Conservation (phyloP, 805 yeast genomes). For the Wickerhamiella australiensis region DNA sequence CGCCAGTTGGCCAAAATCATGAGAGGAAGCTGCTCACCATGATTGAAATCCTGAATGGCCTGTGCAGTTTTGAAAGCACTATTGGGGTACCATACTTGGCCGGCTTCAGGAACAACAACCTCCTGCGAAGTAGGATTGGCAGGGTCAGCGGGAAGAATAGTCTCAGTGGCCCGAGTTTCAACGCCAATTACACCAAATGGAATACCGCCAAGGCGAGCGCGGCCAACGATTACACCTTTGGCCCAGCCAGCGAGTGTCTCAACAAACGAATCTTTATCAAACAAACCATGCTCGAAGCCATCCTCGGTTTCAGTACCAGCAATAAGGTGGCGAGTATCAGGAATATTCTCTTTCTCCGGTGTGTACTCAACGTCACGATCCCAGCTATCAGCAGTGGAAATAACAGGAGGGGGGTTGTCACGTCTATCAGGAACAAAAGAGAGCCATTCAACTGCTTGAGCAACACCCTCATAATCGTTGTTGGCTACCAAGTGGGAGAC, state of each 20-base stretch:
- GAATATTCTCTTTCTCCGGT: slow-evolving; percentile 60
- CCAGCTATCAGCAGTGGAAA: slow-evolving; percentile 73
- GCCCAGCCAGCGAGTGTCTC: slow-evolving; percentile 99
- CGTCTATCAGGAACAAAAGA: slow-evolving; percentile 88
- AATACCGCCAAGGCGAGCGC: slow-evolving; percentile 97
- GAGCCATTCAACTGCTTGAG: slow-evolving; percentile 89
- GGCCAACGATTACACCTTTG: slow-evolving; percentile 93
- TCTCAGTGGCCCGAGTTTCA: slow-evolving; percentile 82
- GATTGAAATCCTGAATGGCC: slow-evolving; percentile 92
- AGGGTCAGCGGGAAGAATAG: slow-evolving; percentile 92
- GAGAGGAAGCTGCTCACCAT: slow-evolving; percentile 95
- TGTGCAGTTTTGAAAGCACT: slow-evolving; percentile 98
- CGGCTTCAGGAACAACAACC: slow-evolving; percentile 81
- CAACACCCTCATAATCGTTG: slow-evolving; percentile 93
- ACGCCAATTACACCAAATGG: slow-evolving; percentile 98
- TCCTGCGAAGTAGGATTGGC: slow-evolving; percentile 95
- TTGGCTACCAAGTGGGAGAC: slow-evolving; percentile 95
- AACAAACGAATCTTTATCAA: slow-evolving; percentile 85
- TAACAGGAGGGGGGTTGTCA: slow-evolving; percentile 79
- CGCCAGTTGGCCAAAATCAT: slow-evolving; percentile 99
- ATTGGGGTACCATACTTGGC: slow-evolving; percentile 99
- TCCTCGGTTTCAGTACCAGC: slow-evolving; percentile 62
- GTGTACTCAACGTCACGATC: slow-evolving; percentile 78
- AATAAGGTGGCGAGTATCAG: slow-evolving; percentile 91
- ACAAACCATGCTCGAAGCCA: slow-evolving; percentile 58